Evolutionary conservation across 2,329 filamentous ascomycete species (phyloP).

Genomic region (Bimuria novae-zelandiae): DNA sequence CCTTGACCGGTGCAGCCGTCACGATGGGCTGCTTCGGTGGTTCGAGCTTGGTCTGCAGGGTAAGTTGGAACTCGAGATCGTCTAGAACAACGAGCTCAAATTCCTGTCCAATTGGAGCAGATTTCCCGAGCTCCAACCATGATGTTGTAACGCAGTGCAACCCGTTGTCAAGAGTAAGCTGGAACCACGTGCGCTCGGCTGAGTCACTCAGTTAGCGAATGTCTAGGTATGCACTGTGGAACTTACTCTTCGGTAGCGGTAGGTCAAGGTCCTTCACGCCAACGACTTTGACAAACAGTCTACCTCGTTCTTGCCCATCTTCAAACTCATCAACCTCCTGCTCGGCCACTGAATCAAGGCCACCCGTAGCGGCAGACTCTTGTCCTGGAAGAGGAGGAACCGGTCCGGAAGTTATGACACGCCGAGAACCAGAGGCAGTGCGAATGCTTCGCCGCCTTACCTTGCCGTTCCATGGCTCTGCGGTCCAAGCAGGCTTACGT

Average conservation of each 20-base stretch:
- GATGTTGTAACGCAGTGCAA: constrained; percentile 97
- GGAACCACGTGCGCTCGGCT: constrained; percentile 93
- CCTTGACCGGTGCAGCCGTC: constrained; percentile 62
- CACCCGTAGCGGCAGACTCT: constrained; percentile 73
- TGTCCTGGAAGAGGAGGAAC: constrained; percentile 86
- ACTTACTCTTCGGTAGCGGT: constrained; percentile 84
- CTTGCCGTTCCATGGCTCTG: constrained; percentile 94
- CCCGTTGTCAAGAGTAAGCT: constrained; percentile 95
- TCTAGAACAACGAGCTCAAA: constrained; percentile 97
- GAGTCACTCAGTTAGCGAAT: constrained; percentile 19
- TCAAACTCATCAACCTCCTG: constrained; percentile 68
- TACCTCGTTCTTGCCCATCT: constrained; percentile 83
- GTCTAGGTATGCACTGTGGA: not conserved
- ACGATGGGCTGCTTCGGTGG: constrained; percentile 62
- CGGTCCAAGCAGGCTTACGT: constrained; percentile 80
- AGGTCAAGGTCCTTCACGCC: constrained; percentile 95
- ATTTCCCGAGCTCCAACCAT: constrained; percentile 89
- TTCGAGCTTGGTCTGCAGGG: constrained; percentile 91
- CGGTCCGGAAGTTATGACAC: constrained; percentile 64
- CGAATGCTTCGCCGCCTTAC: constrained; percentile 68
- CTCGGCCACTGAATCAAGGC: constrained; percentile 69
- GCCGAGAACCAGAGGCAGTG: constrained; percentile 62
- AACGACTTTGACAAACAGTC: constrained; percentile 98
- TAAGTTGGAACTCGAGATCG: constrained; percentile 98
- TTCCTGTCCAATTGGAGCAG: constrained; percentile 94